These are phyloP conservation scores for Coprinellus aureogranulatus DNA, from an alignment of 768 basidiomycete genomes.

Conservation along the genomic window DNA sequence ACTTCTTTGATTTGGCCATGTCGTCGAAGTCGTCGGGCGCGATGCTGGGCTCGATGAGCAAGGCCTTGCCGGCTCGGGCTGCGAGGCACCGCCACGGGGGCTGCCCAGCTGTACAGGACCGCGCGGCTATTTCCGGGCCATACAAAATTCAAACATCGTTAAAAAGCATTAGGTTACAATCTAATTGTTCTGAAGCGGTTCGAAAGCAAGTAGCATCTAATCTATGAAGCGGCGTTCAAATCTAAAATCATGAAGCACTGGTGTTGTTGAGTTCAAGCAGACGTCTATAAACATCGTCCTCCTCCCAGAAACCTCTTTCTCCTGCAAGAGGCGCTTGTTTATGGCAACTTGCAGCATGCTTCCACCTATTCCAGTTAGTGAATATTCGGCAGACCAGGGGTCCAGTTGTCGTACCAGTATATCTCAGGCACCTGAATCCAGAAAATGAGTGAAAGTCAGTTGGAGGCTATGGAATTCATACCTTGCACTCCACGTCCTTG, in stretches of 20 bases:
- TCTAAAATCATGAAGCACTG: too few relatives aligned
- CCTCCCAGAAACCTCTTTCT: neutral
- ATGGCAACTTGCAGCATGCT: slow-evolving; percentile 80
- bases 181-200: too few relatives aligned
- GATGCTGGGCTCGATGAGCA: slow-evolving; percentile 21
- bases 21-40: slow-evolving; percentile 31
- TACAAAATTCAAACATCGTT: too few relatives aligned
- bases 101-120: slow-evolving; percentile 39
- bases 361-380: slow-evolving; percentile 53
- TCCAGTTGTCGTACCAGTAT: slow-evolving; percentile 61
- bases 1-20: slow-evolving; percentile 99
- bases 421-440: slow-evolving; percentile 73
- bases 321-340: slow-evolving; percentile 36
- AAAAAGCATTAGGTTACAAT: too few relatives aligned
- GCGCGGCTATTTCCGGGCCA: slow-evolving; percentile 2
- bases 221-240: too few relatives aligned
- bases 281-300: slow-evolving; percentile 5
- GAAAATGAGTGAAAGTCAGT: neutral
- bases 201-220: neutral
- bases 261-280: neutral
- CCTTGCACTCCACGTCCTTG: slow-evolving; percentile 74
- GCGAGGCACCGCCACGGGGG: slow-evolving; percentile 40
- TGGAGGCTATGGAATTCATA: slow-evolving; percentile 17
- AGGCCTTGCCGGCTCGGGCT: neutral
- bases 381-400: neutral